Base-by-base conservation (phyloP, 1,139 yeast genomes). In the Pichia kudriavzevii region DNA sequence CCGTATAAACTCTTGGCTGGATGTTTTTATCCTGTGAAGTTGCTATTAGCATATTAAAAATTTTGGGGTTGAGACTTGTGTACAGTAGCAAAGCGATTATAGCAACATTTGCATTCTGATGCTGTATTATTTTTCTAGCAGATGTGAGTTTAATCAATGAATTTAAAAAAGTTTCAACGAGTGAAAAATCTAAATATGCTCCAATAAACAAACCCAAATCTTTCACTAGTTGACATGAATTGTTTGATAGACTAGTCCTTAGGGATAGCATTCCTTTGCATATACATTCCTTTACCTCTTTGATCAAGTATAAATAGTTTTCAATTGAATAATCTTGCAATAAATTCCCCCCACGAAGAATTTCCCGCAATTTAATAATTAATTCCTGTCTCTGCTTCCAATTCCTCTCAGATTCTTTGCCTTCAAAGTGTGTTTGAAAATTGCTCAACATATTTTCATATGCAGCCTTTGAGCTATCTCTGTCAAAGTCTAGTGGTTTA, bases 321-420 rank as follows among this genome's bases (percentile, higher is more conserved):
- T 33, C 34, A 5, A 39, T n/a, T n/a, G n/a, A n/a, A n/a, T n/a
- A 14, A 30, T 35, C 28, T 5, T 13, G 12, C 8, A 36, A 22
- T 15, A 30, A 28, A 23, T 25, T 15, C 32, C 78, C 74, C 2
- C 88, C 88, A 27, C 87, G 61, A 3, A 84, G 47, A 2, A 81
- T 52, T 2, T 69, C 63, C 38, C 96, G 66, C 26, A 85, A 52
- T 35, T 66, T 67, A 2, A 69, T 50, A 3, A 87, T 69, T 38
- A 63, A 63, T 38, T 69, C 68, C 48, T 88, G 96, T 50, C 99
- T 67, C 1, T 54, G 49, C 18, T 66, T 61, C 99, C 99, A 91
- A 52, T 91, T 91, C 42, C 68, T 69, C 52, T 93, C 98, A 0
- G 94, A 80, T 56, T 93, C 98, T 49, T 79, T 85, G 2, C 78